Evolutionary conservation across 352 stramenopile genomes (phyloP), one percentile per base, ranked within the genome.

Genomic region (Aphanomyces invadans): DNA sequence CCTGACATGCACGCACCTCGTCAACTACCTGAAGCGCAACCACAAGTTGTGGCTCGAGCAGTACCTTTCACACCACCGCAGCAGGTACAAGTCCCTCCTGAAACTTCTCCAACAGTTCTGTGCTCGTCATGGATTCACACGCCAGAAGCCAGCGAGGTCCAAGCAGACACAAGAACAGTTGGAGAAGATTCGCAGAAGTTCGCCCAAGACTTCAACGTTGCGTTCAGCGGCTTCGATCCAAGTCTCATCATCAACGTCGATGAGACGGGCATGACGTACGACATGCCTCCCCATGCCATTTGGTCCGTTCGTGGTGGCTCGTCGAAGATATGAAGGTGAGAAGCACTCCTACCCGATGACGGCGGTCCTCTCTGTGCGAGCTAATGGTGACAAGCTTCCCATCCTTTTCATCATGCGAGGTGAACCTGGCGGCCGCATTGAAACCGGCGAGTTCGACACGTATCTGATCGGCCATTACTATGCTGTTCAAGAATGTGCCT

Each of bases 391-490:
- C 3, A 75, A 75, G 25, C 54, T 71, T 3, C 71, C 67, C 2
- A 53, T 75, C 0, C 32, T 72, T 4, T 70, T 73, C 23, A 71
- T 71, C 26, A 19, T 73, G 15, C 59, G 44, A 4, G 67, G 33
- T 0, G n/a, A 61, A 31, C 68, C 52, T 2, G 63, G 68, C 0
- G 68, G 71, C 15, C 21, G n/a, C 4, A 71, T 75, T 33, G 57
- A 73, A 23, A n/a, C n/a, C 11, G 3, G 51, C 0, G 68, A 75
- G 42, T 23, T 73, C 0, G 29, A 33, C 0, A 36, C 21, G 0
- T 75, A 71, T 38, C 49, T 64, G n/a, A 7, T n/a, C 0, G 68
- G 59, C 4, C 63, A 75, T 23, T 48, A 28, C 15, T 71, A 71
- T 23, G 33, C 62, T 0, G 67, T 75, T 0, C 71, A 71, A 44